A percentile compares a stretch with the other conserved stretches of the same genome.
These are phyloP conservation scores for Pleurotus ostreatus DNA, from an alignment of 768 basidiomycete genomes.

Conservation along the genomic window DNA sequence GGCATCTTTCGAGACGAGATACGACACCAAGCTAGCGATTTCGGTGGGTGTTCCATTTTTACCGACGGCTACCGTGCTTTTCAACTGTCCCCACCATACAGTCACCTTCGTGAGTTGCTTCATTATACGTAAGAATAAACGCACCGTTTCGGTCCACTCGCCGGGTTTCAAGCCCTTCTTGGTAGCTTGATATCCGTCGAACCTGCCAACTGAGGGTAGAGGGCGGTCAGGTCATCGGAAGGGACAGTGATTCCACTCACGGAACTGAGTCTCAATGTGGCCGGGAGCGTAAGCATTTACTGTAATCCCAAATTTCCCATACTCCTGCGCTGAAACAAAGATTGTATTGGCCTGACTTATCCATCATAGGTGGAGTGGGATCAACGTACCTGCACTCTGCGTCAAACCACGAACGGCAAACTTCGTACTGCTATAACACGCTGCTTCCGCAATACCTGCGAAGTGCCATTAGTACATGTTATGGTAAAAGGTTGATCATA, in stretches of 20 bases:
- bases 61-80: neutral
- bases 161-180: neutral
- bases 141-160: neutral
- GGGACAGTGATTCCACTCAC: constrained; percentile 16
- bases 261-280: constrained; percentile 22
- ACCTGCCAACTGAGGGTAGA: neutral
- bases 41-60: constrained; percentile 19
- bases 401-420: constrained; percentile 38
- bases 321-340: constrained; percentile 22
- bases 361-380: neutral
- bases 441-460: constrained; percentile 9
- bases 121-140: neutral
- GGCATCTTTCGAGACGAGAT: constrained; percentile 26
- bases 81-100: neutral
- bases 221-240: no score
- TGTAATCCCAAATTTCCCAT: constrained; percentile 28
- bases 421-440: constrained; percentile 32
- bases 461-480: no score
- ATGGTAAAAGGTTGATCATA: no score
- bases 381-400: constrained; percentile 21
- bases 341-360: neutral
- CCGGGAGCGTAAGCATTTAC: constrained; percentile 38
- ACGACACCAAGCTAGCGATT: constrained; percentile 28
- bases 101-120: no score
- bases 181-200: constrained; percentile 9